These are phyloP conservation scores for Aphanomyces invadans DNA, from an alignment of 352 stramenopile species.

Conservation along the genomic window DNA sequence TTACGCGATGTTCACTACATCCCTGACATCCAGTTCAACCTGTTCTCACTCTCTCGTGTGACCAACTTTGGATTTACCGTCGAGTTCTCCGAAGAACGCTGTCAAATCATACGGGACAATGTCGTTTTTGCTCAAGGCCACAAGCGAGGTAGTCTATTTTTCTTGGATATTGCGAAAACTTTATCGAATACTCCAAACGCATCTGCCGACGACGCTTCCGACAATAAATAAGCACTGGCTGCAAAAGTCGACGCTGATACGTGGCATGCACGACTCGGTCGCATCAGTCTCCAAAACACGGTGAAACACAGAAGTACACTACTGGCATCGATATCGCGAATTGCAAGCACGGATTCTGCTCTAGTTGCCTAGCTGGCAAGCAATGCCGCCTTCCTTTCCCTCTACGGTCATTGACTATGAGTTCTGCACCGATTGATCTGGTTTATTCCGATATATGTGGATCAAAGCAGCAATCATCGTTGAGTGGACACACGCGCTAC, in stretches of 20 bases:
- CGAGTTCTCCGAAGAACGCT: background rate
- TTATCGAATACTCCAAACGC: background rate
- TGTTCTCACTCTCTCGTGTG: background rate
- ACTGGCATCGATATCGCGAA: background rate
- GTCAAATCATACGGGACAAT: background rate
- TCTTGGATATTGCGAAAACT: background rate
- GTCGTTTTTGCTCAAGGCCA: background rate
- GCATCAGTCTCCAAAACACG: background rate
- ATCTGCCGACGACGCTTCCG: background rate
- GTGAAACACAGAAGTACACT: background rate
- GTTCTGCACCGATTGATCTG: slow-evolving; percentile 14
- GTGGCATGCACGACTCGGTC: slow-evolving; percentile 22
- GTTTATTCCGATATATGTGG: slow-evolving; percentile 26
- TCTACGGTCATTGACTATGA: background rate
- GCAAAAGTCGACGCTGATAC: background rate
- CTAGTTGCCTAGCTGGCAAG: slow-evolving; percentile 22
- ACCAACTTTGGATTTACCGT: background rate
- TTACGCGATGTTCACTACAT: background rate
- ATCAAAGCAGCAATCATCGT: background rate
- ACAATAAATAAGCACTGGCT: background rate
- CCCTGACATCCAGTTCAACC: background rate
- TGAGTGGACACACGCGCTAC: background rate
- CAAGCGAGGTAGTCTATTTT: background rate
- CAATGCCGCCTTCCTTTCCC: background rate
- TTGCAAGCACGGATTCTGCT: background rate